Conservation (phyloP, 2,329 filamentous ascomycete genomes). For the Tolypocladium tundrense region DNA sequence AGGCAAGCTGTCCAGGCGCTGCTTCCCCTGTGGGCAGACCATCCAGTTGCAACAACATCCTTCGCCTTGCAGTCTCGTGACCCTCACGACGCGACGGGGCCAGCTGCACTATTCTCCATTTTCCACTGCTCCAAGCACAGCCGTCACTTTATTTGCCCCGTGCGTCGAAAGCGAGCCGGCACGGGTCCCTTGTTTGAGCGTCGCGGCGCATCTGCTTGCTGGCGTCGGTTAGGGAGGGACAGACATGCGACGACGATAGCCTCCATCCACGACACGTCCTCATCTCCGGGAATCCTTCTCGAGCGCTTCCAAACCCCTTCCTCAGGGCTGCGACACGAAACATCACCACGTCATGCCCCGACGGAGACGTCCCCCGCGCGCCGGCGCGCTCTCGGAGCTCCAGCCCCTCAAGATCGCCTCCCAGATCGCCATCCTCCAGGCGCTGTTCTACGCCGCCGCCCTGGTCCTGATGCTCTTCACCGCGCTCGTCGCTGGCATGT, state of each 20-base stretch:
- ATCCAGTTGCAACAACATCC: background rate
- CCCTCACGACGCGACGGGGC: background rate
- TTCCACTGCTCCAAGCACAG: background rate
- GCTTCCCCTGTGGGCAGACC: background rate
- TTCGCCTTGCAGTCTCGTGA: background rate
- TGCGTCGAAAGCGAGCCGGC: background rate
- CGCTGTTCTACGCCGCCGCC: slow-evolving; percentile 42
- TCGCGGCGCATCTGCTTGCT: background rate
- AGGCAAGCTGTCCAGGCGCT: background rate
- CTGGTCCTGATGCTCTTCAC: slow-evolving; percentile 47
- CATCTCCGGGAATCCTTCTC: background rate
- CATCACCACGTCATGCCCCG: slow-evolving; percentile 33
- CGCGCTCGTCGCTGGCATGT: slow-evolving; percentile 44
- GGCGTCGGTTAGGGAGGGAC: background rate
- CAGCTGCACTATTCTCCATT: background rate
- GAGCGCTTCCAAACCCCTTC: too few species aligned
- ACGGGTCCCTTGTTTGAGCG: background rate
- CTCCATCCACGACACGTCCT: background rate
- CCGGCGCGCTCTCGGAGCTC: slow-evolving; percentile 51
- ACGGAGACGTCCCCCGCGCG: slow-evolving; percentile 45
- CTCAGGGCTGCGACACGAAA: background rate
- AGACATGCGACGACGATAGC: background rate
- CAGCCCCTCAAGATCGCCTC: slow-evolving; percentile 48
- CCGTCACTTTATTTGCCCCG: background rate
- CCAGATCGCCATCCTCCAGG: slow-evolving; percentile 48